Evolutionary conservation across 1,284 basidiomycete genomes (phyloP), one percentile per base, ranked within the genome.

Genomic region (Trichosporon sp.): DNA sequence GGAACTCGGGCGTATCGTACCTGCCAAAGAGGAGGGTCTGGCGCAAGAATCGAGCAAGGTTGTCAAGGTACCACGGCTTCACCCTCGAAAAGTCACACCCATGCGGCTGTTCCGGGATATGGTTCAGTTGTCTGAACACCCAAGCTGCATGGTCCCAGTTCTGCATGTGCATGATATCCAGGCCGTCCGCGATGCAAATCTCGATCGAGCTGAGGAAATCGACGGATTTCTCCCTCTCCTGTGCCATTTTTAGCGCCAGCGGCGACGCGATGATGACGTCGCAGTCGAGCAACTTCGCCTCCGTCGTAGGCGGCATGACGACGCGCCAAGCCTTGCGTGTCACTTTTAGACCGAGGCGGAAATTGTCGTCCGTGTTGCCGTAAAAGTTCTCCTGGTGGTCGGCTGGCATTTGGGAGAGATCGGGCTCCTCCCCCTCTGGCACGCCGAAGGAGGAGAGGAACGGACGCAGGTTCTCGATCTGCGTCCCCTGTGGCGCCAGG

Each of bases 311-410:
- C 49, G 75, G 75, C 73, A 81, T 77, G 92, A 98, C 81, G 91
- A 98, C 71, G 88, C 91, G 23, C 91, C 86, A 80, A 89, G 98
- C 76, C 81, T 96, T 98, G 73, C 89, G 84, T 2, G 93, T 98
- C 70, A 99, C 80, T 81, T 98, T 97, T 73, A 98, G 81, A 0
- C 95, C 95, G 29, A 98, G 83, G 69, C 91, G 84, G 81, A 99
- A 99, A 72, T 88, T 92, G 80, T 99, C 96, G 76, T 99, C 96
- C 56, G 94, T 86, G 78, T 99, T 99, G n/a, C 96, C 96, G 68
- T 86, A 86, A 83, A 99, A 98, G 65, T 87, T 96, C 72, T 92
- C 91, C 14, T 95, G 86, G 76, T 99, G 96, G 74, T 99, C 96
- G 9, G 79, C 77, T 0, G 96, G 90, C 75, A 95, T 95, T 31